phyloP scores from a whole-genome alignment of 441 rosid genomes.

The California macrophylla region DNA sequence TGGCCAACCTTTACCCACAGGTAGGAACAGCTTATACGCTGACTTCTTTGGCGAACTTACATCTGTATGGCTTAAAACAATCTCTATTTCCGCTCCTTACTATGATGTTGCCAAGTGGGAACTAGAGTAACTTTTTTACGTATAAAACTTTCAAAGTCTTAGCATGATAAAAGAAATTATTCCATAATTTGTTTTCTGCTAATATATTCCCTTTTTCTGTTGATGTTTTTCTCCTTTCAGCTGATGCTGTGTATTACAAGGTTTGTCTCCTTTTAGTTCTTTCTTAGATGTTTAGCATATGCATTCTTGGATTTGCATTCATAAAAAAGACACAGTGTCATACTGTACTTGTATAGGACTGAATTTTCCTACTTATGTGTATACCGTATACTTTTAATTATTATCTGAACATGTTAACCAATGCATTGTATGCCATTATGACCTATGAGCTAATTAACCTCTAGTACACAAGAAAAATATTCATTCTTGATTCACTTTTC shows the following conservation, averaged over 20 bases:
- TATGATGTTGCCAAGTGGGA: neutral
- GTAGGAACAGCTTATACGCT: conserved; percentile 30
- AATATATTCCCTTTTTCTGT: conserved; percentile 13
- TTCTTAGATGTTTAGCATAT: neutral
- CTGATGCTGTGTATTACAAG: conserved; percentile 58
- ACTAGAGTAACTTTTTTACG: neutral
- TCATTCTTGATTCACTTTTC: neutral
- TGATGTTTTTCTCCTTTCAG: conserved; percentile 35
- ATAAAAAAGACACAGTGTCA: neutral
- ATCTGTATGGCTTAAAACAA: neutral
- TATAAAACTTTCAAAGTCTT: neutral
- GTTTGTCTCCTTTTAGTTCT: conserved; percentile 24
- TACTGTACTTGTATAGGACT: neutral
- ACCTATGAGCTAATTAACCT: neutral
- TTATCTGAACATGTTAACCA: neutral
- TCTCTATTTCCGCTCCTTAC: neutral
- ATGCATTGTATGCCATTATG: neutral
- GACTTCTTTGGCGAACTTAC: conserved; percentile 10
- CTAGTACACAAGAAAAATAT: neutral
- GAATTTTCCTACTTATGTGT: neutral
- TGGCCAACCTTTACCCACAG: conserved; percentile 28
- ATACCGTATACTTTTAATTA: neutral
- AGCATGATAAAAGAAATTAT: neutral
- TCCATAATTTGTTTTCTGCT: conserved; percentile 5
- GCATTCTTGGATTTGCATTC: neutral